Evolutionary conservation across 345 rosid genomes (phyloP).

Genomic region (Nasturtium officinale): DNA sequence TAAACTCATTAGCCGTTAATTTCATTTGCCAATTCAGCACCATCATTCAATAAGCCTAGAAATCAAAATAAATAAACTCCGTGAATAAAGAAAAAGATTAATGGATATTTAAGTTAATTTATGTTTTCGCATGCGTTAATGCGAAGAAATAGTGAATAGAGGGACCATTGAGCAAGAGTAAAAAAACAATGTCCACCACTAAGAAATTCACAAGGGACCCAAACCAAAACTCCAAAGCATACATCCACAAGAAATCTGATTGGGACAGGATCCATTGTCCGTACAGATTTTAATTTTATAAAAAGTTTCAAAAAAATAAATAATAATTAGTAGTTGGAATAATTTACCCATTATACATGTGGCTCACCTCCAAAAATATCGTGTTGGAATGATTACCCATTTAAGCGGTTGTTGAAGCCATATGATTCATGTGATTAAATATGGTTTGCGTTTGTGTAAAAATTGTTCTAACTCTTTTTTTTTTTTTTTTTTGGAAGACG

Average conservation of each 20-base stretch:
- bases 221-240: neutral
- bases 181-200: conserved; percentile 31
- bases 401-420: neutral
- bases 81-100: neutral
- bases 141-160: conserved; percentile 4
- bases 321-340: neutral
- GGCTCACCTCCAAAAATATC: neutral
- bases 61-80: neutral
- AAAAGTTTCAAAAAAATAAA: neutral
- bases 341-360: neutral
- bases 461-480: no score
- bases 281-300: neutral
- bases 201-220: conserved; percentile 4
- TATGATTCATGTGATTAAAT: neutral
- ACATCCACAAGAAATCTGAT: conserved; percentile 27
- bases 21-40: neutral
- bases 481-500: no score
- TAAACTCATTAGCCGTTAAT: neutral
- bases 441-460: neutral
- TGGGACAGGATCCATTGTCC: conserved; percentile 34
- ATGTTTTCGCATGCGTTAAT: neutral
- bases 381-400: neutral
- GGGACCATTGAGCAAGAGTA: conserved; percentile 23
- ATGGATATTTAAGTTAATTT: neutral
- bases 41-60: neutral